Base-by-base conservation (phyloP, 805 yeast genomes). In the Metschnikowia santaceciliae region DNA sequence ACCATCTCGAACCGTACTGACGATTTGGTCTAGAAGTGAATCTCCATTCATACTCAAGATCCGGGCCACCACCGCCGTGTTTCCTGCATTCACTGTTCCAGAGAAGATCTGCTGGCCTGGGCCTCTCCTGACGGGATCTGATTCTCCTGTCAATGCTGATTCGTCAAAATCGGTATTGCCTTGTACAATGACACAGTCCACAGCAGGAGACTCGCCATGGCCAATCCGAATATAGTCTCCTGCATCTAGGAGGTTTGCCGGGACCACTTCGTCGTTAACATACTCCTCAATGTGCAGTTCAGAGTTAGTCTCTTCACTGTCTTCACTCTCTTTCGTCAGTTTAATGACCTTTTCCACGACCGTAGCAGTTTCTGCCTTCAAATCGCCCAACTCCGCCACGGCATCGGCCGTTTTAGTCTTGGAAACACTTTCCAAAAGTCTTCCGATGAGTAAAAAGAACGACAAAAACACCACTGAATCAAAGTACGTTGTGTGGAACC, bases 401-500 rank as follows among this genome's bases (percentile, higher is more conserved):
- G 90, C 85, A 39, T 79, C 78, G 0, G 90, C 83, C 1, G 91
- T 84, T 59, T 82, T 82, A 32, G 77, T 72, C 61, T 85, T 87
- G 1, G 91, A 81, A 55, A 76, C 76, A 30, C 84, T 74, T 64
- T 87, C 92, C 44, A 87, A 70, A 30, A 84, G 69, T 41, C 89
- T 75, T 1, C 95, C 95, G 52, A 85, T 80, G 44, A 87, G 71
- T 50, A 87, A 67, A 65, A 87, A 87, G 60, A 87, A 81, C 0
- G 90, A 79, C 55, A 87, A 71, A 61, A 87, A 87, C 3, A 87
- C 88, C 30, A 86, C 92, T 4, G 91, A 83, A 61, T 87, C 95
- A 62, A 87, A 87, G 59, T 84, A 87, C 0, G 88, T 83, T 3
- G 89, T 83, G 14, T 80, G 75, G 52, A 76, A 75, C 1, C 81